These are phyloP conservation scores for Chrysanthemum makinoi DNA, from an alignment of 129 eudicot genomes.

Conservation along the genomic window DNA sequence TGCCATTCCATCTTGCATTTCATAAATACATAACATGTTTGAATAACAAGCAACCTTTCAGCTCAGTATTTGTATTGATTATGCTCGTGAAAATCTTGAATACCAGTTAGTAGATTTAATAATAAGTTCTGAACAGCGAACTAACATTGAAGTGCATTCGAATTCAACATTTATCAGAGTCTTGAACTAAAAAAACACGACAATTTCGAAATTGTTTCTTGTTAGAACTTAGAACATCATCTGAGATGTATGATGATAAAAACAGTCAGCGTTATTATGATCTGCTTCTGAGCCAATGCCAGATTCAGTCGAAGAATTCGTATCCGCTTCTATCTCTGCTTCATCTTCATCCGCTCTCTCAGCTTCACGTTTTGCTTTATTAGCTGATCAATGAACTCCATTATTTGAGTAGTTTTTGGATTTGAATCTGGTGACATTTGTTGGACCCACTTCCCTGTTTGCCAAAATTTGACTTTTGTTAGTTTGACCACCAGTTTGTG, in stretches of 20 bases:
- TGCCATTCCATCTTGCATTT: constrained; percentile 21
- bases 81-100: constrained; percentile 12
- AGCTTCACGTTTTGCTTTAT: neutral
- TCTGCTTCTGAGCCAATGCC: constrained; percentile 16
- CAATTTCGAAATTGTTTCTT: too few species aligned
- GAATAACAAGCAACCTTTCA: constrained; percentile 25
- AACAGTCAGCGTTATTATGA: constrained; percentile 10
- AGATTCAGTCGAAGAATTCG: constrained; percentile 7
- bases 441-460: constrained; percentile 15
- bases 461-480: constrained; percentile 11
- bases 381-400: neutral
- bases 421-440: neutral
- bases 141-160: too few species aligned
- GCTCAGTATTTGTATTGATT: neutral
- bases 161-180: too few species aligned
- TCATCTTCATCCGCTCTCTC: constrained; percentile 7
- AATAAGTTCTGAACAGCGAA: too few species aligned
- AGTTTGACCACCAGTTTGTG: neutral
- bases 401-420: neutral
- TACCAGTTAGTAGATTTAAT: neutral
- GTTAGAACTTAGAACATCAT: too few species aligned
- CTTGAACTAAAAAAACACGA: too few species aligned
- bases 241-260: too few species aligned
- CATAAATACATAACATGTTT: constrained; percentile 20
- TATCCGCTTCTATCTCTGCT: neutral